Percentiles rank a stretch among this genome's conserved stretches.
Conservation (phyloP, 352 stramenopile species). For the Bremia lactucae region DNA sequence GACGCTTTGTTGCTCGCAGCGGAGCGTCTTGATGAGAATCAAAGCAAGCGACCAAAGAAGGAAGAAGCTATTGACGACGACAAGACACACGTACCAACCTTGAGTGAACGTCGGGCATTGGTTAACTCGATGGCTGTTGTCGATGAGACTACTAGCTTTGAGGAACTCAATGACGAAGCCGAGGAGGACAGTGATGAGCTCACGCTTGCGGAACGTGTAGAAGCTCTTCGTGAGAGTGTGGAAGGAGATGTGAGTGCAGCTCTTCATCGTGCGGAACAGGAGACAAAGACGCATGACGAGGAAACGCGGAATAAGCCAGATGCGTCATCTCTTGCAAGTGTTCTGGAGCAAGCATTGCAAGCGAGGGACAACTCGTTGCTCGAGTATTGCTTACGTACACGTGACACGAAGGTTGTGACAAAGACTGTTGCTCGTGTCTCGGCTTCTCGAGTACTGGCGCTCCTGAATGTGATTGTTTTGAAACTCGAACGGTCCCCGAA, state of each 20-base stretch:
- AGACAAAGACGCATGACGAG: slow-evolving; percentile 25
- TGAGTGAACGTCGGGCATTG: slow-evolving; percentile 54
- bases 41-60: slow-evolving; percentile 56
- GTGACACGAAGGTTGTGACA: slow-evolving; percentile 61
- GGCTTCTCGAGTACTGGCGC: slow-evolving; percentile 58
- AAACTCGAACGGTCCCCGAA: slow-evolving; percentile 77
- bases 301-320: slow-evolving; percentile 42
- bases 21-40: slow-evolving; percentile 21
- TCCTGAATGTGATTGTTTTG: slow-evolving; percentile 69
- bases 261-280: slow-evolving; percentile 37
- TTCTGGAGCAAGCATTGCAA: slow-evolving; percentile 77
- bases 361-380: slow-evolving; percentile 82
- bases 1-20: slow-evolving; percentile 53
- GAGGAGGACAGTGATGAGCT: slow-evolving; percentile 50
- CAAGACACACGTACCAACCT: slow-evolving; percentile 58
- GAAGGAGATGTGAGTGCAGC: slow-evolving; percentile 58
- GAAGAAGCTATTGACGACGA: slow-evolving; percentile 29
- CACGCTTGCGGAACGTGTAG: slow-evolving; percentile 65
- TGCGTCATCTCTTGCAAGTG: slow-evolving; percentile 68
- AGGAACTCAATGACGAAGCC: slow-evolving; percentile 38
- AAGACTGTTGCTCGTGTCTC: slow-evolving; percentile 71
- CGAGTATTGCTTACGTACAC: slow-evolving; percentile 72
- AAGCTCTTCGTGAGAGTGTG: slow-evolving; percentile 64
- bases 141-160: slow-evolving; percentile 47
- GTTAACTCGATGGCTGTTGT: slow-evolving; percentile 45